Base-by-base conservation (phyloP, 2,329 filamentous ascomycete species). In the Lachnellula hyalina region DNA sequence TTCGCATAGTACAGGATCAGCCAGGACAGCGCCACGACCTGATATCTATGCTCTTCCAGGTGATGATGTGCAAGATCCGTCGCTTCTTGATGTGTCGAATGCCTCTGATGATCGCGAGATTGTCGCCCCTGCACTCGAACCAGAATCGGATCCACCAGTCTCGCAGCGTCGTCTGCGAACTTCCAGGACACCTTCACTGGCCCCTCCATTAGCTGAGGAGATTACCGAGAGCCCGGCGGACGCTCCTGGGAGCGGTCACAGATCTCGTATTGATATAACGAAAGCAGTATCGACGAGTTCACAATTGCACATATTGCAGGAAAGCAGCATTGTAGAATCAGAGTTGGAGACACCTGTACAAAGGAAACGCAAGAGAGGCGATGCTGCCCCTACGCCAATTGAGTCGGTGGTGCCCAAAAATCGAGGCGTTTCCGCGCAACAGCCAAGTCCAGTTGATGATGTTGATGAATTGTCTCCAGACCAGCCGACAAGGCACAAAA, bases 231-330 rank as follows among this genome's bases (percentile, higher is more conserved):
- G 80, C 53, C 81, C 82, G 0, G 69, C 62, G 8, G 67, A 78
- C 59, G 80, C 79, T 14, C 81, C 81, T 1, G 81, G 81, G 2
- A 83, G 79, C 59, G 81, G 80, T 1, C 74, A 73, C 8, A 70
- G 79, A 48, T 73, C 72, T n/a, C 63, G 82, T 15, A 74, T 77
- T 45, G 68, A 72, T 51, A 67, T 73, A 0, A 52, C 78, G 0
- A 63, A 66, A 61, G 63, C 47, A 12, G 45, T 48, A 28, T 12
- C 49, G 25, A 46, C 55, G 51, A 62, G 57, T 40, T 57, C 57
- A 46, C 52, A 47, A 40, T 42, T 60, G 38, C 57, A 61, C n/a
- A 44, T 49, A 38, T 36, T 58, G 6, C 53, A 58, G 42, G 52
- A 57, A 35, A 35, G 19, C n/a, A 63, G 38, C 21, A 17, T 45